A percentile compares a stretch with the other conserved stretches of the same genome.
Evolutionary conservation across 176 grass and related monocot species (phyloP).

Genomic region (Luzula sylvatica): DNA sequence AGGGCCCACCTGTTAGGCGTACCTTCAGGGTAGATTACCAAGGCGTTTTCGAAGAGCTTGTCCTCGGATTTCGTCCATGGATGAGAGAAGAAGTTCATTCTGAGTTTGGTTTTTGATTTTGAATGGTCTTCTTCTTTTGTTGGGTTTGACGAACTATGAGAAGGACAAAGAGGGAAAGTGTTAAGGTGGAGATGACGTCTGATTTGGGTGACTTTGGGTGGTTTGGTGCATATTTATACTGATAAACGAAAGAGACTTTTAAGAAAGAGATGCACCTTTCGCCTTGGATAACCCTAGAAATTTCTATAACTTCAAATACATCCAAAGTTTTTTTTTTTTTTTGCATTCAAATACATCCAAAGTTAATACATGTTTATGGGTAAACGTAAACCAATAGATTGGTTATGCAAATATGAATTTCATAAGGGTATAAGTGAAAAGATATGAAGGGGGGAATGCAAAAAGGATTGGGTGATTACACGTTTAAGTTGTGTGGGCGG

Average conservation of each 20-base stretch:
- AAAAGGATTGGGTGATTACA: too few species aligned
- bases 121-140: neutral
- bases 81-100: conserved; percentile 14
- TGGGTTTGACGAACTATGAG: conserved; percentile 1
- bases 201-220: conserved; percentile 6
- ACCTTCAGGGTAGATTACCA: conserved; percentile 48
- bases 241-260: neutral
- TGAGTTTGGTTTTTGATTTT: neutral
- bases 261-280: neutral
- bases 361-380: too few species aligned
- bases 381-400: too few species aligned
- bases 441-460: too few species aligned
- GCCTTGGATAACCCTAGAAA: neutral
- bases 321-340: too few species aligned
- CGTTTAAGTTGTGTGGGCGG: too few species aligned
- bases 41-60: conserved; percentile 80
- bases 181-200: neutral
- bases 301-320: too few species aligned
- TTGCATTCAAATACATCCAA: too few species aligned
- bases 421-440: too few species aligned
- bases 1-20: conserved; percentile 45
- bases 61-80: conserved; percentile 73
- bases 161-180: neutral
- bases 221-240: conserved; percentile 11
- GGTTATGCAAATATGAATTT: too few species aligned